Conservation (phyloP, 2,329 filamentous ascomycete genomes). For the Aspergillus pseudoglaucus region DNA sequence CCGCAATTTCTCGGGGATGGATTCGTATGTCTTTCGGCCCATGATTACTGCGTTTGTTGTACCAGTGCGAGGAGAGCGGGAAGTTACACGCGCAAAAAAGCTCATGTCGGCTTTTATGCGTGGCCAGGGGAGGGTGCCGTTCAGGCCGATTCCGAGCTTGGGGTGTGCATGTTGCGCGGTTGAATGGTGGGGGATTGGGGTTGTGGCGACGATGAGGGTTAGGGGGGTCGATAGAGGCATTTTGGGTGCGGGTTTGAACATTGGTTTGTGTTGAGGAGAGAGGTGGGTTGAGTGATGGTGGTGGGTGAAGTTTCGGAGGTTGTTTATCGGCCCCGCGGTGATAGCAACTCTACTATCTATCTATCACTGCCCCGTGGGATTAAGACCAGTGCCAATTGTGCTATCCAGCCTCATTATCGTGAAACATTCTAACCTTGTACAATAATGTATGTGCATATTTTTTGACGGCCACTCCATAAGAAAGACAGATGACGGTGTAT, state of each 20-base stretch:
- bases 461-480: too few species aligned
- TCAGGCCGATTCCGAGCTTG: constrained; percentile 77
- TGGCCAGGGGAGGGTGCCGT: constrained; percentile 79
- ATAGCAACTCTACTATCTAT: not conserved
- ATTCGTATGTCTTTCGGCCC: constrained; percentile 96
- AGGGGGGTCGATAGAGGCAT: constrained; percentile 47
- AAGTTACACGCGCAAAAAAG: constrained; percentile 88
- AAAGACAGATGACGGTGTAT: too few species aligned
- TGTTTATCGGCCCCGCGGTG: not conserved
- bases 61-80: constrained; percentile 41
- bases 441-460: too few species aligned
- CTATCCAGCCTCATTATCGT: too few species aligned
- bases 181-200: constrained; percentile 42
- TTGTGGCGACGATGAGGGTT: constrained; percentile 91
- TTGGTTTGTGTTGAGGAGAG: not conserved
- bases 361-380: too few species aligned
- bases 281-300: constrained; percentile 2
- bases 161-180: constrained; percentile 65
- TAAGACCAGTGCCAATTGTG: too few species aligned
- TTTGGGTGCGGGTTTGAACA: constrained; percentile 4
- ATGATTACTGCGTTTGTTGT: constrained; percentile 75
- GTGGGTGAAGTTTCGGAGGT: not conserved
- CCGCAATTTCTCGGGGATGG: constrained; percentile 70
- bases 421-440: too few species aligned
- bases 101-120: constrained; percentile 85